Evolutionary conservation across 495 filamentous ascomycete species (phyloP).

Genomic region (Neurospora sublineolata): DNA sequence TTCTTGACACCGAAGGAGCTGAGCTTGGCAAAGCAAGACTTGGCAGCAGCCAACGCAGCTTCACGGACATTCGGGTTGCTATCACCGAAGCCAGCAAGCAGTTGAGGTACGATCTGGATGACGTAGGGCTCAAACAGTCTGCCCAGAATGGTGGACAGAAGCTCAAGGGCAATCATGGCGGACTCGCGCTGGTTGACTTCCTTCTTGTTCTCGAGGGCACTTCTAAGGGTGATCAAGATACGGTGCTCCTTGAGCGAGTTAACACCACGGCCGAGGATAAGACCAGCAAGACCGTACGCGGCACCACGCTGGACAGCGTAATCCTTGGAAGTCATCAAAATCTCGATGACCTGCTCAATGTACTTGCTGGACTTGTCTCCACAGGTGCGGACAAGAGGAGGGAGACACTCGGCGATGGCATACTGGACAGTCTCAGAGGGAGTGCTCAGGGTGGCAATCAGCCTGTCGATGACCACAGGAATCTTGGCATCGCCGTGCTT

Average conservation of each 20-base stretch:
- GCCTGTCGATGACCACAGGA: slow-evolving; percentile 68
- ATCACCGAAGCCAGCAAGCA: slow-evolving; percentile 84
- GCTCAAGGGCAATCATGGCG: slow-evolving; percentile 78
- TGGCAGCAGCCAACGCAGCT: slow-evolving; percentile 82
- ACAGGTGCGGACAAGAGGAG: slow-evolving; percentile 73
- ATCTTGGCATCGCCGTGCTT: slow-evolving; percentile 72
- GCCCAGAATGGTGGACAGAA: slow-evolving; percentile 74
- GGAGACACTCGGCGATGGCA: slow-evolving; percentile 85
- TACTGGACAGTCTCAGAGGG: slow-evolving; percentile 97
- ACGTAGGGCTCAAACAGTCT: slow-evolving; percentile 90
- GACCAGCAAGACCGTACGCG: slow-evolving; percentile 86
- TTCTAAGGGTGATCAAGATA: slow-evolving; percentile 66
- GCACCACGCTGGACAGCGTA: slow-evolving; percentile 87
- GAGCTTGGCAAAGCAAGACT: slow-evolving; percentile 83
- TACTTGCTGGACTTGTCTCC: slow-evolving; percentile 67
- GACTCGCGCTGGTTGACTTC: slow-evolving; percentile 80
- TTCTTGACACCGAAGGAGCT: slow-evolving; percentile 94
- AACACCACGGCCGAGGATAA: slow-evolving; percentile 76
- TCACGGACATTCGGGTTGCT: slow-evolving; percentile 79
- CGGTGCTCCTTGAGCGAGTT: slow-evolving; percentile 73
- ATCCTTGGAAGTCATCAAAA: slow-evolving; percentile 69
- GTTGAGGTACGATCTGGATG: slow-evolving; percentile 85
- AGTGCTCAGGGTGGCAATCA: slow-evolving; percentile 77
- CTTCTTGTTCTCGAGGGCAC: slow-evolving; percentile 81
- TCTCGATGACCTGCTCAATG: slow-evolving; percentile 66